Evolutionary conservation across 371 early-diverging fungal species (phyloP).

Genomic region (Vittaforma corneae): DNA sequence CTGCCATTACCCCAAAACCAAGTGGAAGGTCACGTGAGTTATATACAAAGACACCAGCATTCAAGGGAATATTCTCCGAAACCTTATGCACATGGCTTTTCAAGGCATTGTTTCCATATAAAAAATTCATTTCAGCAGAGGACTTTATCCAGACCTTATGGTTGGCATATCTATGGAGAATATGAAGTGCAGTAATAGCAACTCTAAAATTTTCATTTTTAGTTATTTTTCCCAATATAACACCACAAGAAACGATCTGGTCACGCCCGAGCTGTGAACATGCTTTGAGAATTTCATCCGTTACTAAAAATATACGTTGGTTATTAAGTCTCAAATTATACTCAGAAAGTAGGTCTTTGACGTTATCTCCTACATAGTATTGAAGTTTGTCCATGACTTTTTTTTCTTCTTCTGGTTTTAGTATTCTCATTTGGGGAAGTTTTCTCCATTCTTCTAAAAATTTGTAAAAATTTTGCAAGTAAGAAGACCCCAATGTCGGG

Average conservation of each 20-base stretch:
- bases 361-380: slow-evolving; percentile 53
- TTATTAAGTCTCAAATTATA: slow-evolving; percentile 46
- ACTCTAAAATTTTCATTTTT: slow-evolving; percentile 87
- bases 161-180: slow-evolving; percentile 81
- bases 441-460: slow-evolving; percentile 1
- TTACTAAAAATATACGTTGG: slow-evolving; percentile 43
- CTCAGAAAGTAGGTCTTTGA: slow-evolving; percentile 39
- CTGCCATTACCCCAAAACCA: slow-evolving; percentile 91
- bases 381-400: slow-evolving; percentile 53
- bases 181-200: slow-evolving; percentile 78
- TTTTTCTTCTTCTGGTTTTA: slow-evolving; percentile 50
- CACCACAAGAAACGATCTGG: slow-evolving; percentile 74
- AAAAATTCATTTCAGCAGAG: slow-evolving; percentile 92
- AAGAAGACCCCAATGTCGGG: too few species aligned
- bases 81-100: slow-evolving; percentile 89
- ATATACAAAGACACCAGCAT: slow-evolving; percentile 84
- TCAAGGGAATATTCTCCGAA: slow-evolving; percentile 87
- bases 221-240: slow-evolving; percentile 93
- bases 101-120: slow-evolving; percentile 94
- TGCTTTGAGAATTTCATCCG: slow-evolving; percentile 39
- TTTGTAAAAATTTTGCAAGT: slow-evolving; percentile 23
- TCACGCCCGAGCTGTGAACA: slow-evolving; percentile 59
- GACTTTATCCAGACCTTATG: slow-evolving; percentile 93
- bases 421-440: slow-evolving; percentile 51
- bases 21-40: slow-evolving; percentile 82